These are phyloP conservation scores for Coffea eugenioides DNA, from an alignment of 257 asterid genomes.

Conservation along the genomic window DNA sequence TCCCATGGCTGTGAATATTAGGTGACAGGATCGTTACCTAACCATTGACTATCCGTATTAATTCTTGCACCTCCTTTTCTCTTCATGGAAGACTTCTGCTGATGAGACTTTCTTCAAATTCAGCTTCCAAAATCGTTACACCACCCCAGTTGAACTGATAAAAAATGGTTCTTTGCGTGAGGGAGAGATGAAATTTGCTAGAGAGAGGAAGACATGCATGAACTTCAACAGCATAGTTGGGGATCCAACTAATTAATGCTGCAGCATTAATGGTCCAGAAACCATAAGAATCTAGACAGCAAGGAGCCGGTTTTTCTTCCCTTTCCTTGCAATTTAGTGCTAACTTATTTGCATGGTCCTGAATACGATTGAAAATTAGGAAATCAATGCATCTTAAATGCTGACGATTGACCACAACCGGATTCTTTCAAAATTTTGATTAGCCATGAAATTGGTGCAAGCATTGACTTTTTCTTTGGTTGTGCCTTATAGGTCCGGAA, in stretches of 20 bases:
- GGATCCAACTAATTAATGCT: not conserved
- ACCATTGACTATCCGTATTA: constrained; percentile 28
- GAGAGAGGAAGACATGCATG: constrained; percentile 1
- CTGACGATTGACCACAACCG: not conserved
- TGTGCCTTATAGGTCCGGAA: not conserved
- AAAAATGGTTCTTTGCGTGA: constrained; percentile 8
- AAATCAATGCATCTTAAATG: too few relatives aligned
- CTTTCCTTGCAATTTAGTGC: not conserved
- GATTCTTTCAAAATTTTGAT: not conserved
- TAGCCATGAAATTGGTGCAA: not conserved
- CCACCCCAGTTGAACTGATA: not conserved
- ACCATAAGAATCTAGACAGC: not conserved
- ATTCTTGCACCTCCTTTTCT: constrained; percentile 1
- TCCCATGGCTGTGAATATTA: constrained; percentile 2
- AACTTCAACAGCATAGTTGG: constrained; percentile 1
- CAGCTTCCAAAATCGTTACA: not conserved
- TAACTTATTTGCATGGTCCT: not conserved
- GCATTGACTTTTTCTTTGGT: not conserved
- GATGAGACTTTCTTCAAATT: constrained; percentile 8
- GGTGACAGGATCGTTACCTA: constrained; percentile 27
- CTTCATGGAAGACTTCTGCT: constrained; percentile 15
- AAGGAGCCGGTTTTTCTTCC: not conserved
- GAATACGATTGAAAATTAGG: not conserved
- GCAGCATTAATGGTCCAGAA: not conserved
- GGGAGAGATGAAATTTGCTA: not conserved